Evolutionary conservation across 225 moss, liverwort and hornwort species (phyloP).

Genomic region (Polytrichum commune): DNA sequence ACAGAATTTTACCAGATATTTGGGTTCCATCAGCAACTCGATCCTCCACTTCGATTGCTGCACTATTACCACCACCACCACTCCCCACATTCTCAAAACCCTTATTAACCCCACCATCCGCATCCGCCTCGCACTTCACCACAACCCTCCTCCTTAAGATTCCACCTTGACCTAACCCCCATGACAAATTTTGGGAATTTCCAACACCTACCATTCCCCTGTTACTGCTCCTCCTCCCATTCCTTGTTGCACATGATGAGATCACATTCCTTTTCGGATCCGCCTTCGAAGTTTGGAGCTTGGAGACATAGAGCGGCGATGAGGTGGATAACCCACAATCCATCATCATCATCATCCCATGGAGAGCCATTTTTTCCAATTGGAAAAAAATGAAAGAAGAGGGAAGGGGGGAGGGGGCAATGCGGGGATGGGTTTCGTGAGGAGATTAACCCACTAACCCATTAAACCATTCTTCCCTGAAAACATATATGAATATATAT

Average conservation of each 20-base stretch:
- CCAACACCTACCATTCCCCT: conserved; percentile 8
- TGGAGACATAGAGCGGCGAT: conserved; percentile 27
- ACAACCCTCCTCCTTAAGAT: conserved; percentile 20
- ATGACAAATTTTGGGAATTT: conserved; percentile 5
- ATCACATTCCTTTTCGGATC: neutral
- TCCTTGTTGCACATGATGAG: neutral
- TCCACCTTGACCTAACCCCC: conserved; percentile 36
- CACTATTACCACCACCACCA: neutral
- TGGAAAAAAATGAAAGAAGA: too few relatives aligned
- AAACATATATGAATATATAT: too few relatives aligned
- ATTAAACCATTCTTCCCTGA: too few relatives aligned
- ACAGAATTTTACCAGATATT: conserved; percentile 20
- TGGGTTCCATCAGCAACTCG: conserved; percentile 7
- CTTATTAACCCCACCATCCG: neutral
- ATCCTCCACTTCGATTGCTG: conserved; percentile 15
- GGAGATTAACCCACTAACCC: too few relatives aligned
- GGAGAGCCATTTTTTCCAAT: too few relatives aligned
- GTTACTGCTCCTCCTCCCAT: conserved; percentile 1
- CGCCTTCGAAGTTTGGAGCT: conserved; percentile 11
- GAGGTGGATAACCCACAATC: conserved; percentile 25
- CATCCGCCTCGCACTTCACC: conserved; percentile 40
- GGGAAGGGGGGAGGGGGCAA: too few relatives aligned
- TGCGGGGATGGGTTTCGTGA: too few relatives aligned
- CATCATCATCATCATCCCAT: conserved; percentile 12
- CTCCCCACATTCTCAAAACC: conserved; percentile 22